Conservation (phyloP, 176 grass and related monocot species). For the Cymbopogon citratus region DNA sequence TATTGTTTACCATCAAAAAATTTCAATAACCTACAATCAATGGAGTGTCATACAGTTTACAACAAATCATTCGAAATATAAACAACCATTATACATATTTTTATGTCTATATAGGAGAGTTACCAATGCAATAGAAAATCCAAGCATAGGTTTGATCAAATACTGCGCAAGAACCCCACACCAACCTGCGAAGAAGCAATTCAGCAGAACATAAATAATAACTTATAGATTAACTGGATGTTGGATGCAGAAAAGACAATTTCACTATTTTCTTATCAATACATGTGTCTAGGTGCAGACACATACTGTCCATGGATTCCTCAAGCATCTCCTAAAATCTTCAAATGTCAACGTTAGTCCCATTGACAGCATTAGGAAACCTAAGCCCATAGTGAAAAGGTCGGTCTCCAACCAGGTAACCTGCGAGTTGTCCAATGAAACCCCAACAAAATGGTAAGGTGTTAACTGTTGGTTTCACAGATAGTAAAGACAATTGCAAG, state of each 20-base stretch:
- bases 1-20: background rate
- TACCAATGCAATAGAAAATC: conserved; percentile 78
- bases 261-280: conserved; percentile 19
- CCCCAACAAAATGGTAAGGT: conserved; percentile 5
- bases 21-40: background rate
- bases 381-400: conserved; percentile 83
- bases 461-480: conserved; percentile 1
- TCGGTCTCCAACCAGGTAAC: conserved; percentile 98
- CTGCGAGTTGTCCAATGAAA: conserved; percentile 31
- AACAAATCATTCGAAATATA: background rate
- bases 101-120: conserved; percentile 16
- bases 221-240: conserved; percentile 2
- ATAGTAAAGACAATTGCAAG: conserved; percentile 5
- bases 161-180: conserved; percentile 86
- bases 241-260: background rate
- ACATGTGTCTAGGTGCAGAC: conserved; percentile 1
- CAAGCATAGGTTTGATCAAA: conserved; percentile 82
- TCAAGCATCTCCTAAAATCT: conserved; percentile 95
- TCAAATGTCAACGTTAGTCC: conserved; percentile 92
- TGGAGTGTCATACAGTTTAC: background rate
- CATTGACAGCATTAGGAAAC: conserved; percentile 97
- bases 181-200: conserved; percentile 68
- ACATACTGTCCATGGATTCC: conserved; percentile 97
- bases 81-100: conserved; percentile 3
- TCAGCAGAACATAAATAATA: conserved; percentile 27